These are phyloP conservation scores for Lactarius sanguifluus DNA, from an alignment of 768 basidiomycete species.

Conservation along the genomic window DNA sequence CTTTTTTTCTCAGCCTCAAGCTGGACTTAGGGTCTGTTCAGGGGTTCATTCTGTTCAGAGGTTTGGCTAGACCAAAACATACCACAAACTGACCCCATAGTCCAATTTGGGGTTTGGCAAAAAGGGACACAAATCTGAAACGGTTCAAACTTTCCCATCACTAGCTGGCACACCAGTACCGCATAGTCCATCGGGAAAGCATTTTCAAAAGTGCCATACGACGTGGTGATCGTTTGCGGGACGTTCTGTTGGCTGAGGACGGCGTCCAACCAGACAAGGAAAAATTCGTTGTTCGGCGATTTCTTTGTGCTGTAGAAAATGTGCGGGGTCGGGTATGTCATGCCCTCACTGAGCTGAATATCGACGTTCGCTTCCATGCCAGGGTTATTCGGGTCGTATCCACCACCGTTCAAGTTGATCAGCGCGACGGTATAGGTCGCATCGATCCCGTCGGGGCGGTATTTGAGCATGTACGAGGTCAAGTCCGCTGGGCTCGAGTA, in stretches of 20 bases:
- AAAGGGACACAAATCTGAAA: no score
- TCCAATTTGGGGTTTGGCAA: no score
- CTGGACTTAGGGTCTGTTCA: no score
- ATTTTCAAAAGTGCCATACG: not conserved
- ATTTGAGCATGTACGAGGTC: not conserved
- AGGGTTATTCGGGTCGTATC: not conserved
- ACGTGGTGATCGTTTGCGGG: not conserved
- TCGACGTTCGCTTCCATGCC: not conserved
- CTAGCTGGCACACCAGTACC: rapidly evolving
- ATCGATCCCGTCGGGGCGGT: not conserved
- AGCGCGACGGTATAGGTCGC: not conserved
- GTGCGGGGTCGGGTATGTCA: not conserved
- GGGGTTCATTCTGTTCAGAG: no score
- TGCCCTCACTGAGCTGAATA: not conserved
- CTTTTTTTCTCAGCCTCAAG: no score
- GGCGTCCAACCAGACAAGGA: not conserved
- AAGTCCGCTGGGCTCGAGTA: not conserved
- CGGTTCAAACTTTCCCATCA: no score
- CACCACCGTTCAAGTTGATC: not conserved
- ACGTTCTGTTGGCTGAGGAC: not conserved
- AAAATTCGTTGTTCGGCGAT: not conserved
- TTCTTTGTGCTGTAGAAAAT: not conserved
- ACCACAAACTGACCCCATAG: no score
- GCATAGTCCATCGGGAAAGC: rapidly evolving
- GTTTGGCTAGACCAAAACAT: no score